Percentiles rank a stretch among this genome's conserved stretches.
These are phyloP conservation scores for Penicillium crustosum DNA, from an alignment of 2,329 filamentous ascomycete species.

Conservation along the genomic window DNA sequence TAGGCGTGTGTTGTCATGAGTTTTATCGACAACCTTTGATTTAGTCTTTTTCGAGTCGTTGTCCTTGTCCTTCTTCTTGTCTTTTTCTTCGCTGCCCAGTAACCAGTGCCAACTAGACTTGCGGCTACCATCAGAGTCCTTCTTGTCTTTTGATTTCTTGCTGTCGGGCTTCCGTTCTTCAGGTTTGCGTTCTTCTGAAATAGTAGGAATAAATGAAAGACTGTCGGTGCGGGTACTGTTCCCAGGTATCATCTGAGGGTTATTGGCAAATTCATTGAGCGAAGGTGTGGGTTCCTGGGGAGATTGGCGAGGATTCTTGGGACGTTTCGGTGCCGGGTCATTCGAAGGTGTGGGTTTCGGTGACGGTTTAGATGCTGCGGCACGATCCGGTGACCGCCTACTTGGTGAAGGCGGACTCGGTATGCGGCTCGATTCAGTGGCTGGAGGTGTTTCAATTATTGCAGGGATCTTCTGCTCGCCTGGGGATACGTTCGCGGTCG, in stretches of 20 bases:
- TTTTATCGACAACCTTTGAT: conserved; percentile 54
- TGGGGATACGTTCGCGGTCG: conserved; percentile 53
- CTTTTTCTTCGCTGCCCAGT: conserved; percentile 68
- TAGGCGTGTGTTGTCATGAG: conserved; percentile 75
- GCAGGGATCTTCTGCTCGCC: conserved; percentile 53
- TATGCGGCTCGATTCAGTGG: conserved; percentile 39
- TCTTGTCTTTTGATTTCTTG: conserved; percentile 64
- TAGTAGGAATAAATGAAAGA: conserved; percentile 76
- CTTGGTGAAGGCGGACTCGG: conserved; percentile 33
- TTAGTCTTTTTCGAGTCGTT: conserved; percentile 61
- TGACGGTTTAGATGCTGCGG: conserved; percentile 25
- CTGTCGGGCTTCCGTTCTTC: conserved; percentile 76
- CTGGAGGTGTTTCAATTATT: conserved; percentile 64
- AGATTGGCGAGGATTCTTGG: conserved; percentile 31
- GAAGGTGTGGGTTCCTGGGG: conserved; percentile 49
- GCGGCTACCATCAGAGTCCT: conserved; percentile 67
- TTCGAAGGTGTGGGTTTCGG: conserved; percentile 41
- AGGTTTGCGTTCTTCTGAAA: conserved; percentile 68
- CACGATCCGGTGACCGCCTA: conserved; percentile 51
- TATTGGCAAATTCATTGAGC: conserved; percentile 64
- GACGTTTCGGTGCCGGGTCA: conserved; percentile 42
- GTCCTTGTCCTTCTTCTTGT: conserved; percentile 55
- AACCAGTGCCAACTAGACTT: conserved; percentile 83
- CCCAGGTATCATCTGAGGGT: conserved; percentile 68
- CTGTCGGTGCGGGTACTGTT: conserved; percentile 71